Evolutionary conservation across 2,329 filamentous ascomycete genomes (phyloP).

Genomic region (Blastomyces percursus): DNA sequence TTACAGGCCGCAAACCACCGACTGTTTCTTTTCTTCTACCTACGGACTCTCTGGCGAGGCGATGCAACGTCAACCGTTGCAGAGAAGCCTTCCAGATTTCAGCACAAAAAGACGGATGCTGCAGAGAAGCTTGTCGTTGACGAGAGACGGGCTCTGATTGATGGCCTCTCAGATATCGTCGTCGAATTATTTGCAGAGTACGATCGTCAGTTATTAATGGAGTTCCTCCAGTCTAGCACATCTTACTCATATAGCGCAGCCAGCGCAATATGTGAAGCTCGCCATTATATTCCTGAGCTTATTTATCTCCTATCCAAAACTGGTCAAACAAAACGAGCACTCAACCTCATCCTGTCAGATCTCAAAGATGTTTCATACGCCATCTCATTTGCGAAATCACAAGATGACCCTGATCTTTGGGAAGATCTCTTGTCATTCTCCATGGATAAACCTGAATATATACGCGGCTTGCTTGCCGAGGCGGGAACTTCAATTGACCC

Average conservation of each 20-base stretch:
- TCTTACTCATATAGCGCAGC: conserved; percentile 72
- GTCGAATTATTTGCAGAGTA: conserved; percentile 78
- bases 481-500: conserved; percentile 91
- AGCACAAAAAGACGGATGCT: conserved; percentile 31
- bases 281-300: conserved; percentile 79
- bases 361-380: conserved; percentile 83
- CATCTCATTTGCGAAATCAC: conserved; percentile 87
- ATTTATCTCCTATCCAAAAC: conserved; percentile 94
- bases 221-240: conserved; percentile 73
- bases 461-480: conserved; percentile 80
- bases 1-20: conserved; percentile 56
- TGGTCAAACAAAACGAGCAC: conserved; percentile 79
- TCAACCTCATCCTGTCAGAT: conserved; percentile 90
- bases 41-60: conserved; percentile 74
- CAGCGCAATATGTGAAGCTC: conserved; percentile 64
- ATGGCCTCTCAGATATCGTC: conserved; percentile 76
- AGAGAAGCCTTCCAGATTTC: conserved; percentile 25
- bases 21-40: conserved; percentile 83
- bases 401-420: conserved; percentile 88
- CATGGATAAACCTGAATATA: conserved; percentile 96
- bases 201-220: conserved; percentile 69
- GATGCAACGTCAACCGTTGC: conserved; percentile 43
- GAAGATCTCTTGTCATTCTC: conserved; percentile 88
- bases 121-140: conserved; percentile 40
- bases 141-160: conserved; percentile 59